Evolutionary conservation across 2,329 filamentous ascomycete species (phyloP).

Genomic region (Diplodia mutila): DNA sequence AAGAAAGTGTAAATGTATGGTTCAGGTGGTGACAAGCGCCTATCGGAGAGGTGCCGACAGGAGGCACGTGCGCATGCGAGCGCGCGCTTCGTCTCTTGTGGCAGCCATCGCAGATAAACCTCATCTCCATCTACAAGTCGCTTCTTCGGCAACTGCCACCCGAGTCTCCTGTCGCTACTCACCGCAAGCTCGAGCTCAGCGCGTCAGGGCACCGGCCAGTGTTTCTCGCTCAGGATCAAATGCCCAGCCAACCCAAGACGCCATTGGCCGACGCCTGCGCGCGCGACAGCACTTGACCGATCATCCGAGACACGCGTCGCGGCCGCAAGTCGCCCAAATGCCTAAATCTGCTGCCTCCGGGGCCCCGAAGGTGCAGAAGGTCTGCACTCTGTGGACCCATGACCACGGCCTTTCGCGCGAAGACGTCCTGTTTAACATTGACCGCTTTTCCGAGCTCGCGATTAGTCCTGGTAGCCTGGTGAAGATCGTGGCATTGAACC

Average conservation of each 20-base stretch:
- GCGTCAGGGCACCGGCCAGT: not conserved
- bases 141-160: not conserved
- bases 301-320: not conserved
- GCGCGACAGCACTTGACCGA: slow-evolving; percentile 17
- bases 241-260: not conserved
- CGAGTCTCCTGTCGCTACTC: not conserved
- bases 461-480: slow-evolving; percentile 71
- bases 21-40: no score
- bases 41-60: not conserved
- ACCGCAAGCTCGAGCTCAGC: not conserved
- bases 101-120: not conserved
- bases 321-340: slow-evolving; percentile 31
- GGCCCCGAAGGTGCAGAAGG: slow-evolving; percentile 41
- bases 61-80: slow-evolving; percentile 8
- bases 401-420: slow-evolving; percentile 78
- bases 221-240: not conserved
- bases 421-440: slow-evolving; percentile 78
- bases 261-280: slow-evolving; percentile 20
- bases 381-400: slow-evolving; percentile 60
- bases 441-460: slow-evolving; percentile 66
- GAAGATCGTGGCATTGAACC: slow-evolving; percentile 67
- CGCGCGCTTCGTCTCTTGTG: not conserved
- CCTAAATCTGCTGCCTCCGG: slow-evolving; percentile 35
- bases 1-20: no score
- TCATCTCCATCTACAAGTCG: not conserved